phyloP scores from a whole-genome alignment of 495 filamentous ascomycete genomes.

The Xeromyces bisporus region DNA sequence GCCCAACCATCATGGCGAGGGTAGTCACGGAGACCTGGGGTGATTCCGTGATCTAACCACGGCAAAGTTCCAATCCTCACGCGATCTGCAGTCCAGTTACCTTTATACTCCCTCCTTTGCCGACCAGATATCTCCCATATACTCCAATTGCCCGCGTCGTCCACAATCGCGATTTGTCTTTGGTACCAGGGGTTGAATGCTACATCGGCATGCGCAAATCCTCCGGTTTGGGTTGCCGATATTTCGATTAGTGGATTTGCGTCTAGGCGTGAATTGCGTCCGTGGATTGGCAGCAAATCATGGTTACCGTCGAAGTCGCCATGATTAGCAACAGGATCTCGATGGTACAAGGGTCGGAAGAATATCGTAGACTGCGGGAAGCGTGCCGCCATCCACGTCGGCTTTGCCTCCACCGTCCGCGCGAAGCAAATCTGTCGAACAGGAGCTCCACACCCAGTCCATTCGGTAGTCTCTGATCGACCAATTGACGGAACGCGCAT shows the following conservation, averaged over 20 bases:
- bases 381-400: constrained; percentile 47
- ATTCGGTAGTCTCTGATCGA: constrained; percentile 31
- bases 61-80: constrained; percentile 16
- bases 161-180: constrained; percentile 54
- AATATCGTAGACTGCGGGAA: constrained; percentile 37
- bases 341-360: constrained; percentile 38
- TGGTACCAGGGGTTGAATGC: constrained; percentile 62
- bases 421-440: constrained; percentile 55
- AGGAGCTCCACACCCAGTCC: constrained; percentile 36
- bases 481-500: constrained; percentile 19
- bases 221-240: constrained; percentile 34
- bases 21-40: constrained; percentile 4
- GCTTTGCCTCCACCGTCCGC: constrained; percentile 25
- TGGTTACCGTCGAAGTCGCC: constrained; percentile 10
- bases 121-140: constrained; percentile 49
- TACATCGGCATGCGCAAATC: constrained; percentile 48
- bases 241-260: constrained; percentile 45
- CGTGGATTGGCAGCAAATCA: constrained; percentile 2
- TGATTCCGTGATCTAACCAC: constrained; percentile 10
- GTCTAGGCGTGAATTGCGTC: constrained; percentile 36
- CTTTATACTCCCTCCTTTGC: constrained; percentile 14
- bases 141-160: constrained; percentile 56
- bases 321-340: constrained; percentile 12
- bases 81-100: constrained; percentile 11
- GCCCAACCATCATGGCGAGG: constrained; percentile 34